Base-by-base conservation (phyloP, 441 rosid species). In the Breynia disticha region DNA sequence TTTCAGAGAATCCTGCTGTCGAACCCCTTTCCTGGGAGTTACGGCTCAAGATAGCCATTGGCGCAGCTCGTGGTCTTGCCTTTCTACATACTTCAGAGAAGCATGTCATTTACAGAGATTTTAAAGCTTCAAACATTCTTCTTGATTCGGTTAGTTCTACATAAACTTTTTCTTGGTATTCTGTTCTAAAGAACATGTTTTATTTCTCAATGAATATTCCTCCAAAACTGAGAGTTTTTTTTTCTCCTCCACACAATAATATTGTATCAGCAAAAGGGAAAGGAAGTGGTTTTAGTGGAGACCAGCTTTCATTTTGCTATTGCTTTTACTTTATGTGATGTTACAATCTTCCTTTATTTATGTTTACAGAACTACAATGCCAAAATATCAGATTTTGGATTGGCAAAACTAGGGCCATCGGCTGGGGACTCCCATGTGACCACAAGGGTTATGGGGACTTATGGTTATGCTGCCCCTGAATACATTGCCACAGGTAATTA, bases 121-220 rank as follows among this genome's bases (percentile, higher is more conserved):
- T 90, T 73, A 90, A 90, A 71, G 88, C 97, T 6, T 80, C 97
- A 11, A 90, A 90, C 62, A 90, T 90, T 54, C 73, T 90, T 41
- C 87, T 90, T 57, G 97, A 86, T 54, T 81, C 69, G 79, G 95
- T 90, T 71, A 76, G 67, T 61, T 63, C 56, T 55, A 16, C 16
- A 19, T 42, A 13, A 32, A 19, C 2, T 16, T 16, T 10, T 16
- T 46, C 50, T 46, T 19, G 11, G 16, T 1, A 46, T 5, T 46
- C n/a, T n/a, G n/a, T n/a, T n/a, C n/a, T n/a, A n/a, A n/a, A n/a
- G n/a, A n/a, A n/a, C n/a, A n/a, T n/a, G n/a, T n/a, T n/a, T n/a
- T n/a, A n/a, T n/a, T n/a, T n/a, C n/a, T n/a, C n/a, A n/a, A n/a
- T n/a, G n/a, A n/a, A n/a, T n/a, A n/a, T n/a, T 24, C 32, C 32